Conservation (phyloP, 2,329 filamentous ascomycete species). For the Xylariomycetidae sp. region DNA sequence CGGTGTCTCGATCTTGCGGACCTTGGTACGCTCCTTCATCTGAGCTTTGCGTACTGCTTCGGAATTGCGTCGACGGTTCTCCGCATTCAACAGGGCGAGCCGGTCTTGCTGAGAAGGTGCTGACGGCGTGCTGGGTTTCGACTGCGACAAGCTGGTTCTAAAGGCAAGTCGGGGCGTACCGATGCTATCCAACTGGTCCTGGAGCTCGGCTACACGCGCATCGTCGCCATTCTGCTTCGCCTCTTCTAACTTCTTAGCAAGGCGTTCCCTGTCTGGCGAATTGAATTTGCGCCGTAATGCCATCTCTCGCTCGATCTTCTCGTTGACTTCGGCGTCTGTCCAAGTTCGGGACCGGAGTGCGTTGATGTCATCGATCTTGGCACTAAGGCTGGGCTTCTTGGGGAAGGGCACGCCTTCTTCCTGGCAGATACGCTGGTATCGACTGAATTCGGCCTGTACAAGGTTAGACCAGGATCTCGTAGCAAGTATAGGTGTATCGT, state of each 20-base stretch:
- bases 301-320: constrained; percentile 68
- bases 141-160: constrained; percentile 53
- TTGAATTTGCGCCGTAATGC: constrained; percentile 61
- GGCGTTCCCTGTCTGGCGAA: constrained; percentile 60
- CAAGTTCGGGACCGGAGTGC: constrained; percentile 71
- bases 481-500: constrained; percentile 19
- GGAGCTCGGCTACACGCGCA: constrained; percentile 46
- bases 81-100: constrained; percentile 73
- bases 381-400: constrained; percentile 60
- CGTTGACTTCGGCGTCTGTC: constrained; percentile 75
- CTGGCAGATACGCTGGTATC: constrained; percentile 69
- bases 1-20: constrained; percentile 54
- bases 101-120: constrained; percentile 68
- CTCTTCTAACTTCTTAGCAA: constrained; percentile 59
- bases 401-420: constrained; percentile 69
- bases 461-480: constrained; percentile 17
- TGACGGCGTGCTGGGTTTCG: constrained; percentile 45
- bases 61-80: constrained; percentile 78
- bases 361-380: constrained; percentile 78
- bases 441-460: constrained; percentile 65
- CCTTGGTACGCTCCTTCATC: constrained; percentile 66
- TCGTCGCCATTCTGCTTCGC: constrained; percentile 60
- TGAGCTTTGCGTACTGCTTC: constrained; percentile 89
- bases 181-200: constrained; percentile 56
- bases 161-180: constrained; percentile 69